These are phyloP conservation scores for Colletotrichum sp. DNA, from an alignment of 2,329 filamentous ascomycete species.

Conservation along the genomic window DNA sequence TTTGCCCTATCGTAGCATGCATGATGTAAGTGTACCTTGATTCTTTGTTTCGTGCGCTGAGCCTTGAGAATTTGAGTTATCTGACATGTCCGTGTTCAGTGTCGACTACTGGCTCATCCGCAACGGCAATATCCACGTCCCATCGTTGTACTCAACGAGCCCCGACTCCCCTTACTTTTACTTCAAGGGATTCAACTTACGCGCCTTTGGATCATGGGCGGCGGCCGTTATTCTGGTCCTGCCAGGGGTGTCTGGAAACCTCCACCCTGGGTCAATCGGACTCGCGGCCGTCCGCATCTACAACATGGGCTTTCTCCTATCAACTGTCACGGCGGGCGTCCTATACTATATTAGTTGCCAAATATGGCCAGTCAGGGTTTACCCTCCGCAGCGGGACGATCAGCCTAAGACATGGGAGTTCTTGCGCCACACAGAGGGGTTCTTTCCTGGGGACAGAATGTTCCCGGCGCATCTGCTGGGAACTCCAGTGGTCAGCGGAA, in stretches of 20 bases:
- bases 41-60: neutral
- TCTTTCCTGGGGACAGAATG: neutral
- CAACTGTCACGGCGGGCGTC: neutral
- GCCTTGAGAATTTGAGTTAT: neutral
- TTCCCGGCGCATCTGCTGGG: neutral
- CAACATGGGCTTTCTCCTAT: neutral
- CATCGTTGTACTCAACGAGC: neutral
- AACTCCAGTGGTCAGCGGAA: neutral
- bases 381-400: neutral
- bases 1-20: neutral
- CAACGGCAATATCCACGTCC: neutral
- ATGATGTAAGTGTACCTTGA: neutral
- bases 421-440: neutral
- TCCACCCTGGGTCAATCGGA: neutral
- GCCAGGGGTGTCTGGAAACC: neutral
- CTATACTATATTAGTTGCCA: neutral
- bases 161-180: neutral
- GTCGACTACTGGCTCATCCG: neutral
- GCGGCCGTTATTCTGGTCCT: neutral
- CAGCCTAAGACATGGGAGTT: neutral
- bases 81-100: neutral
- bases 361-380: neutral
- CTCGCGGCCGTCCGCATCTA: neutral
- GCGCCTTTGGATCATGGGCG: neutral
- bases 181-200: neutral